Percentiles rank a stretch among this genome's conserved stretches.
These are phyloP conservation scores for Mychonastes homosphaera DNA, from an alignment of 139 green algal genomes.

Conservation along the genomic window DNA sequence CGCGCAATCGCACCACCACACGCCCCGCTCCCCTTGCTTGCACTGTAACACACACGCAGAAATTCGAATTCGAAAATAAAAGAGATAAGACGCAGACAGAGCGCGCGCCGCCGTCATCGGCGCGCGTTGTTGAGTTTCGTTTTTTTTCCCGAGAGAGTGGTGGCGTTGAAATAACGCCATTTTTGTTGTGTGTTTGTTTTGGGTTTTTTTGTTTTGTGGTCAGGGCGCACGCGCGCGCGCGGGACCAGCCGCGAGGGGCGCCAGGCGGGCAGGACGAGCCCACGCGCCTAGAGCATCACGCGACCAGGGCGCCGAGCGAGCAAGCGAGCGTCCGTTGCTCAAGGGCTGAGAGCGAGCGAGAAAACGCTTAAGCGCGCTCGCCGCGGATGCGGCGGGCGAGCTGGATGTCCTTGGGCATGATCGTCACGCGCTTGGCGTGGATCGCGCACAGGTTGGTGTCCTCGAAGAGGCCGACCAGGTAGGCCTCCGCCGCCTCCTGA, in stretches of 20 bases:
- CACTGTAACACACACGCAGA: too few species aligned
- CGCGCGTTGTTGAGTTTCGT: too few species aligned
- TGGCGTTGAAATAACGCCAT: too few species aligned
- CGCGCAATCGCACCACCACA: not conserved
- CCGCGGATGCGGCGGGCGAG: conserved; percentile 82
- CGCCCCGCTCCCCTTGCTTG: not conserved
- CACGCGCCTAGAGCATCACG: not conserved
- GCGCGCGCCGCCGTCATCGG: too few species aligned
- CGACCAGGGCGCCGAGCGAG: not conserved
- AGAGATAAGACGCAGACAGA: too few species aligned
- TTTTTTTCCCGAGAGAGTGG: too few species aligned
- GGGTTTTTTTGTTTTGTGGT: not conserved
- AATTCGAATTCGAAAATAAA: too few species aligned
- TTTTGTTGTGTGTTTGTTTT: too few species aligned
- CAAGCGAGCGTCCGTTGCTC: not conserved
- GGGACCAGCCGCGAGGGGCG: too few species aligned
- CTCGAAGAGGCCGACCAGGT: conserved; percentile 97
- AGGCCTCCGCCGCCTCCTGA: conserved; percentile 97
- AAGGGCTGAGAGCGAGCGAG: not conserved
- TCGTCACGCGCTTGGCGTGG: conserved; percentile 89
- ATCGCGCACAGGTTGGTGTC: conserved; percentile 82
- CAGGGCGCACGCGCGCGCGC: too few species aligned
- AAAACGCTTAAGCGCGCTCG: conserved; percentile 56
- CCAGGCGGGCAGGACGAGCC: not conserved
- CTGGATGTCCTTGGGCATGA: conserved; percentile 97